A percentile compares a stretch with the other conserved stretches of the same genome.
These are phyloP conservation scores for Daldinia grandis DNA, from an alignment of 495 filamentous ascomycete species.

Conservation along the genomic window DNA sequence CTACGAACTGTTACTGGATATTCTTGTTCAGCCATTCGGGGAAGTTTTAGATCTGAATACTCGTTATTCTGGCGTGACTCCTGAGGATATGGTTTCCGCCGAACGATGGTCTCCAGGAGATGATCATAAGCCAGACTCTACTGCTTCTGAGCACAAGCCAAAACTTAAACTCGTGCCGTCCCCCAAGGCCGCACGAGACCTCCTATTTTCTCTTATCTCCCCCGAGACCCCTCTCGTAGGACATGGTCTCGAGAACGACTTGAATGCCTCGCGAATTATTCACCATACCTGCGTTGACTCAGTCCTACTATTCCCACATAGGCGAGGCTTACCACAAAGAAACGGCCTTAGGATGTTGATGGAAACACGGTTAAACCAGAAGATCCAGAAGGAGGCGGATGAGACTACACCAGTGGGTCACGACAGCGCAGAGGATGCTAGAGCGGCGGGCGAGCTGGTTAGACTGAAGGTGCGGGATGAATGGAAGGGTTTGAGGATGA, in stretches of 20 bases:
- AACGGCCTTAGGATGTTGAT: constrained; percentile 76
- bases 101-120: constrained; percentile 59
- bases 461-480: constrained; percentile 68
- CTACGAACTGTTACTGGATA: constrained; percentile 77
- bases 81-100: constrained; percentile 75
- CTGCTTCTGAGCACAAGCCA: neutral
- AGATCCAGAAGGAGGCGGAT: constrained; percentile 78
- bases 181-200: constrained; percentile 71
- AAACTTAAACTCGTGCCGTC: constrained; percentile 73
- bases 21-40: constrained; percentile 85
- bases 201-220: constrained; percentile 75
- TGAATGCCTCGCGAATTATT: constrained; percentile 82
- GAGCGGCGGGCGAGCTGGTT: constrained; percentile 86
- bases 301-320: constrained; percentile 81
- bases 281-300: constrained; percentile 90
- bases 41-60: constrained; percentile 90
- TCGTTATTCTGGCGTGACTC: constrained; percentile 83
- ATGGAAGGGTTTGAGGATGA: constrained; percentile 68
- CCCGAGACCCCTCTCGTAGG: constrained; percentile 85
- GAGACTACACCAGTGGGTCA: constrained; percentile 67
- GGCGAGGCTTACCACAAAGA: constrained; percentile 75
- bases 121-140: constrained; percentile 21
- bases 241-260: constrained; percentile 94
- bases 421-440: constrained; percentile 88
- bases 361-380: constrained; percentile 67